Conservation (phyloP, 1,284 basidiomycete genomes). For the Blastosporella zonata region DNA sequence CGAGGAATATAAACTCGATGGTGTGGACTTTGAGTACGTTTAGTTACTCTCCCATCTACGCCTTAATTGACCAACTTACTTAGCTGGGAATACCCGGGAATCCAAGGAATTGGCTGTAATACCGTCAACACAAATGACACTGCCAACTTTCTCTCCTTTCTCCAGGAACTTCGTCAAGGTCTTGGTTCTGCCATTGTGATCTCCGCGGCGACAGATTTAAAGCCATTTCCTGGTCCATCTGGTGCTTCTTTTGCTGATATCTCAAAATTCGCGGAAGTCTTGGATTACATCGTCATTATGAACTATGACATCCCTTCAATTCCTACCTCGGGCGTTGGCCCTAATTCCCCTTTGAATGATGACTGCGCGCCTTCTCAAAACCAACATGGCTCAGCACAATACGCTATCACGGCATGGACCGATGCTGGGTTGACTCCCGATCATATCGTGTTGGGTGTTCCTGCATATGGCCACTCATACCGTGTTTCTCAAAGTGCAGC, state of each 20-base stretch:
- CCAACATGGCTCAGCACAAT: slow-evolving; percentile 73
- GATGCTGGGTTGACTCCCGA: slow-evolving; percentile 74
- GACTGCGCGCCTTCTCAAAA: slow-evolving; percentile 60
- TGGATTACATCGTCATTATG: slow-evolving; percentile 86
- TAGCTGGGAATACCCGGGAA: slow-evolving; percentile 87
- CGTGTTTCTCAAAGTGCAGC: slow-evolving; percentile 36
- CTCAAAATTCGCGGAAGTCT: slow-evolving; percentile 61
- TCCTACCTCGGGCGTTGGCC: slow-evolving; percentile 53
- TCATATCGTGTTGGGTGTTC: slow-evolving; percentile 71
- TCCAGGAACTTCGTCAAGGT: slow-evolving; percentile 67
- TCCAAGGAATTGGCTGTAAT: slow-evolving; percentile 75
- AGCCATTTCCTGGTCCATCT: slow-evolving; percentile 61
- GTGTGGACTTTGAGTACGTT: slow-evolving; percentile 82
- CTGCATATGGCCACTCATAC: slow-evolving; percentile 73
- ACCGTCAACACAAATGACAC: slow-evolving; percentile 61
- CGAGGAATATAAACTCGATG: slow-evolving; percentile 67
- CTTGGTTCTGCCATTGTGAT: slow-evolving; percentile 61
- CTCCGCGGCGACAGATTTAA: slow-evolving; percentile 69
- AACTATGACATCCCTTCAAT: slow-evolving; percentile 80
- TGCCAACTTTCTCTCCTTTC: slow-evolving; percentile 69
- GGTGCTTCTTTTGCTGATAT: slow-evolving; percentile 64
- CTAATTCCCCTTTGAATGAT: slow-evolving; percentile 84
- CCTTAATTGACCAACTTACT: slow-evolving; percentile 7
- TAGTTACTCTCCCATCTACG: background rate
- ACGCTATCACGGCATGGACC: slow-evolving; percentile 73